Evolutionary conservation across 257 asterid species (phyloP), one percentile per base, ranked within the genome.

Genomic region (Jacaranda mimosifolia): DNA sequence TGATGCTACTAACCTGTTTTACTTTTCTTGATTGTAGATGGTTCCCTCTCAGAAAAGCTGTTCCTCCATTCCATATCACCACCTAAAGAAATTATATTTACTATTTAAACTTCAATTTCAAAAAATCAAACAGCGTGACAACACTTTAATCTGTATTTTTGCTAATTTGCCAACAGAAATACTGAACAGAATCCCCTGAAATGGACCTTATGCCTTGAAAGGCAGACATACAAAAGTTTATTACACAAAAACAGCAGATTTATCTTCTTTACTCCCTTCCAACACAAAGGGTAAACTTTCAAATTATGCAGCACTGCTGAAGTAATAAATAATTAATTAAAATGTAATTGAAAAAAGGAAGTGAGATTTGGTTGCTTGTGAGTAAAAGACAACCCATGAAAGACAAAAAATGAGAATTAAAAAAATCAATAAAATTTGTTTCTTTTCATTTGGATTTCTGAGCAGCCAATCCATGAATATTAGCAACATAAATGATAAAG

Each of bases 31-130:
- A 85, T 71, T 48, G 91, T 81, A 75, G 92, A 83, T 18, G 91
- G 97, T 59, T 91, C 97, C 86, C 97, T 85, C 84, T 96, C 97
- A 4, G 96, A 89, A 75, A 88, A 89, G 91, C 93, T 90, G 80
- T 84, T 93, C 84, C 96, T 91, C 97, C 96, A 85, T 80, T 90
- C 93, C 72, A 79, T 86, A 63, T 90, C 91, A 74, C 87, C 89
- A 49, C 96, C 97, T 91, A 68, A 19, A 84, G 64, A 73, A 55
- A 76, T 65, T 72, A 55, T 11, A 72, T 17, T 65, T n/a, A 62
- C 40, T 63, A 0, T 12, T 7, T 74, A 57, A 64, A 75, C 79
- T 83, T 68, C 80, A 74, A 58, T 80, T 69, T 75, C 78, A 57
- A 74, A 57, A 74, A 55, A 68, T 74, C 19, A 59, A 70, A 56